A percentile compares a stretch with the other conserved stretches of the same genome.
Evolutionary conservation across 2,329 filamentous ascomycete genomes (phyloP).

Genomic region (Botryotinia globosa): DNA sequence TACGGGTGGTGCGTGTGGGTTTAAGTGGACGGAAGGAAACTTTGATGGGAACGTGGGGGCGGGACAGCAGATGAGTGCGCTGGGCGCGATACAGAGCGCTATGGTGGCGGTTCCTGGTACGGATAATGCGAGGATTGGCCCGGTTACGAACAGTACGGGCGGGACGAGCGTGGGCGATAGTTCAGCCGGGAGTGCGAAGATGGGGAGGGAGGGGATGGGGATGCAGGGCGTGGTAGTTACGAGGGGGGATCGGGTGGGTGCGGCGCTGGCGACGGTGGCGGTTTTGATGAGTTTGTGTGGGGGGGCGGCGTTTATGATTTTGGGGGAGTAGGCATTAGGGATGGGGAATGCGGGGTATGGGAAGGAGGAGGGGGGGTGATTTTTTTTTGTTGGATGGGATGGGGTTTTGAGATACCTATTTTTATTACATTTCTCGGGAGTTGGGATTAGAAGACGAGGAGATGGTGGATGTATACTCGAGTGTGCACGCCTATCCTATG

Average conservation of each 20-base stretch:
- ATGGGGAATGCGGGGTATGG: no score
- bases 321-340: neutral
- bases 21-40: slow-evolving; percentile 54
- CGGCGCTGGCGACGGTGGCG: slow-evolving; percentile 43
- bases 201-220: neutral
- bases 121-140: slow-evolving; percentile 32
- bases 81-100: slow-evolving; percentile 56
- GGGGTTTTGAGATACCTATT: neutral
- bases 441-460: neutral
- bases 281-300: slow-evolving; percentile 31
- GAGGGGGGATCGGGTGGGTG: slow-evolving; percentile 43
- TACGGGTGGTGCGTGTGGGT: slow-evolving; percentile 58
- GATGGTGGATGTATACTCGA: no score
- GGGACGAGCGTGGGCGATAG: slow-evolving; percentile 42
- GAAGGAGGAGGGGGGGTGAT: no score
- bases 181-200: slow-evolving; percentile 16
- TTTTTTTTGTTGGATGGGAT: no score
- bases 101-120: slow-evolving; percentile 37
- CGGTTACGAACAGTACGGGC: slow-evolving; percentile 38
- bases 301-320: slow-evolving; percentile 25
- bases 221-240: slow-evolving; percentile 29
- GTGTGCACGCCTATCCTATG: neutral
- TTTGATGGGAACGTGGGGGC: slow-evolving; percentile 60
- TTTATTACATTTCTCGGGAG: neutral
- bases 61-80: slow-evolving; percentile 68